These are phyloP conservation scores for Pholiota adiposa DNA, from an alignment of 1,284 basidiomycete genomes.

Conservation along the genomic window DNA sequence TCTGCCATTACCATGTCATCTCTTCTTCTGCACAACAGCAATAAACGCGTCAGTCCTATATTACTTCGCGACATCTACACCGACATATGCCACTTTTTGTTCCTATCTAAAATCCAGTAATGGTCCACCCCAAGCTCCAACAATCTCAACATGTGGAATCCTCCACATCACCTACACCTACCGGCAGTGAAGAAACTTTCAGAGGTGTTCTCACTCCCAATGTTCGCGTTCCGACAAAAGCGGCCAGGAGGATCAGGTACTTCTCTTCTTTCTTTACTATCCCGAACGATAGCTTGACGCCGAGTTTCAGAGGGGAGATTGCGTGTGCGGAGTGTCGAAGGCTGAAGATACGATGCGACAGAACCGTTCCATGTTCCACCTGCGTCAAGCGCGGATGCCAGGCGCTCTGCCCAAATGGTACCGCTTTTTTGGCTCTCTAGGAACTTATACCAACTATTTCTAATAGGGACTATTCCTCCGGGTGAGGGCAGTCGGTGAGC, in stretches of 20 bases:
- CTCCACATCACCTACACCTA: slow-evolving; percentile 1
- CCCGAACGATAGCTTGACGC: not conserved
- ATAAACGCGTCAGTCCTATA: slow-evolving; percentile 18
- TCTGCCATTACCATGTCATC: not conserved
- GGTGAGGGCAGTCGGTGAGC: slow-evolving; percentile 48
- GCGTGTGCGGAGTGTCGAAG: slow-evolving; percentile 51
- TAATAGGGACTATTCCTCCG: slow-evolving; percentile 49
- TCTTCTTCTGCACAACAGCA: slow-evolving; percentile 19
- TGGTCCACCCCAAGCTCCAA: slow-evolving; percentile 1
- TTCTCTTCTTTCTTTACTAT: not conserved
- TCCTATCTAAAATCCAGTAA: slow-evolving; percentile 1
- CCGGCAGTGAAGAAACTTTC: slow-evolving; percentile 5
- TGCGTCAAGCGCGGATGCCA: slow-evolving; percentile 52
- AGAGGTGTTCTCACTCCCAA: slow-evolving; percentile 15
- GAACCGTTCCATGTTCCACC: slow-evolving; percentile 44
- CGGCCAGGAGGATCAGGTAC: slow-evolving; percentile 35
- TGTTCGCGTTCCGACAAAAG: slow-evolving; percentile 28
- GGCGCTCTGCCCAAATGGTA: slow-evolving; percentile 53
- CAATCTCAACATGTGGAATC: not conserved
- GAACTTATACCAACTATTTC: not conserved
- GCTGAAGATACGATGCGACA: slow-evolving; percentile 45
- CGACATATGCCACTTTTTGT: slow-evolving; percentile 5
- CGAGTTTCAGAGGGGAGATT: slow-evolving; percentile 42
- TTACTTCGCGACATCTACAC: slow-evolving; percentile 10
- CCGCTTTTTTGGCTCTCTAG: not conserved